Percentiles rank a stretch among this genome's conserved stretches.
phyloP scores from a whole-genome alignment of 768 basidiomycete genomes.

The Lactifluus hygrophoroides region DNA sequence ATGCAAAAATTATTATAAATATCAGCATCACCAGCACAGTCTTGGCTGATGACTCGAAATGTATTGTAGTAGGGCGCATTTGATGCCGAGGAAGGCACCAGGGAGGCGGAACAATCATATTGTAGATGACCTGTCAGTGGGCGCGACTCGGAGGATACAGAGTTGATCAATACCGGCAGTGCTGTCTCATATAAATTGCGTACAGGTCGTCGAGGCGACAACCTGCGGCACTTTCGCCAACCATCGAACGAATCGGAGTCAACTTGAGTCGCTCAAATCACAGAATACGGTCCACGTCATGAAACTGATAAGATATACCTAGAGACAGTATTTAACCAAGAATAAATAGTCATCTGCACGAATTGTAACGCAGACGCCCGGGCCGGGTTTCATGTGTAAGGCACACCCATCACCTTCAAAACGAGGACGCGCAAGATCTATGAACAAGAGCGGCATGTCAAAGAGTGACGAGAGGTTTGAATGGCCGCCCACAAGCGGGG shows the following conservation, averaged over 20 bases:
- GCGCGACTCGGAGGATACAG: neutral
- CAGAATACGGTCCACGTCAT: neutral
- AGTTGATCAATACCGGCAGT: neutral
- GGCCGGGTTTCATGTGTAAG: slow-evolving; percentile 22
- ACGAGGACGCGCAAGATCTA: slow-evolving; percentile 79
- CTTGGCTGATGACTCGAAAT: neutral
- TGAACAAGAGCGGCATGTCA: neutral
- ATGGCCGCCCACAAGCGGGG: neutral
- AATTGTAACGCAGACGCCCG: neutral
- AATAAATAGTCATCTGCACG: neutral
- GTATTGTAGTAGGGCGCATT: neutral
- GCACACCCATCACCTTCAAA: slow-evolving; percentile 72
- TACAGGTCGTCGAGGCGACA: neutral
- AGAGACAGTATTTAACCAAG: neutral
- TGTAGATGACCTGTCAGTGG: neutral
- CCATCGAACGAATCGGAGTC: neutral
- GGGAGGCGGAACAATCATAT: too few species aligned
- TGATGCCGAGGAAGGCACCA: neutral
- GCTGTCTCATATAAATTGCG: neutral
- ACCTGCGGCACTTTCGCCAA: neutral
- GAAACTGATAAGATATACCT: neutral
- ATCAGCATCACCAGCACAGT: neutral
- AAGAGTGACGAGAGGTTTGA: neutral
- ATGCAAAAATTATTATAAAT: neutral
- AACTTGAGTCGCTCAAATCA: neutral